Percentiles rank a stretch among this genome's conserved stretches.
Evolutionary conservation across 2,329 filamentous ascomycete species (phyloP).

Genomic region (Sporothrix pallida): DNA sequence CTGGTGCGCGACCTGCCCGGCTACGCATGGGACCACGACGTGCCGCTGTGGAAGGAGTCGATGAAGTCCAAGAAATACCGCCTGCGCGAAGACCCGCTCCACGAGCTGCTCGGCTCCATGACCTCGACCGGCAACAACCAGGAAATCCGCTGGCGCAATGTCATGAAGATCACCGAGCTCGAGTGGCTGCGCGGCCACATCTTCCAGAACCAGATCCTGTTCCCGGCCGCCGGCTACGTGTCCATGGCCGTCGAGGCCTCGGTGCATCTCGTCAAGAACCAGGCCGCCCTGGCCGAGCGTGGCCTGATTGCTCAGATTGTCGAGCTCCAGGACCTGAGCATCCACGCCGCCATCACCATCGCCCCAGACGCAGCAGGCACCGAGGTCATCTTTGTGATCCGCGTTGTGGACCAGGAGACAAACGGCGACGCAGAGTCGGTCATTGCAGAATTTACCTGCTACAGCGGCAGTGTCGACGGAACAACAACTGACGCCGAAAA

Average conservation of each 20-base stretch:
- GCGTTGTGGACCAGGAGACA: conserved; percentile 4
- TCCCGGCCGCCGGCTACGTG: conserved; percentile 52
- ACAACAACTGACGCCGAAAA: conserved; percentile 31
- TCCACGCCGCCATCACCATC: conserved; percentile 35
- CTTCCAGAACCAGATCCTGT: conserved; percentile 55
- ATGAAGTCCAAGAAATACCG: conserved; percentile 42
- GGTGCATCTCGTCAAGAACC: conserved; percentile 39
- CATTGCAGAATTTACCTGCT: conserved; percentile 32
- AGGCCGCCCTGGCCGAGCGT: not conserved
- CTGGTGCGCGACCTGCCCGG: conserved; percentile 36
- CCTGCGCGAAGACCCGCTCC: conserved; percentile 40
- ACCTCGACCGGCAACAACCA: conserved; percentile 45
- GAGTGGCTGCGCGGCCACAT: conserved; percentile 58
- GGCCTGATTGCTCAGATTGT: conserved; percentile 26
- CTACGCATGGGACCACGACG: conserved; percentile 38
- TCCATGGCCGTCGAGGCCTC: conserved; percentile 49
- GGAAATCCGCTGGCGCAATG: conserved; percentile 50
- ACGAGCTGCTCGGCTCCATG: conserved; percentile 46
- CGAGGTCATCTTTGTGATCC: conserved; percentile 34
- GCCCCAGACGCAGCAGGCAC: conserved; percentile 34
- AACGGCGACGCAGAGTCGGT: not conserved
- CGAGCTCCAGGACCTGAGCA: conserved; percentile 35
- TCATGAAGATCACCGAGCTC: conserved; percentile 46
- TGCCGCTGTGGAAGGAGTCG: conserved; percentile 39
- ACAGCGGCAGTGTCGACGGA: conserved; percentile 35